Conservation (phyloP, 306 rosid genomes). For the Medicago lupulina region DNA sequence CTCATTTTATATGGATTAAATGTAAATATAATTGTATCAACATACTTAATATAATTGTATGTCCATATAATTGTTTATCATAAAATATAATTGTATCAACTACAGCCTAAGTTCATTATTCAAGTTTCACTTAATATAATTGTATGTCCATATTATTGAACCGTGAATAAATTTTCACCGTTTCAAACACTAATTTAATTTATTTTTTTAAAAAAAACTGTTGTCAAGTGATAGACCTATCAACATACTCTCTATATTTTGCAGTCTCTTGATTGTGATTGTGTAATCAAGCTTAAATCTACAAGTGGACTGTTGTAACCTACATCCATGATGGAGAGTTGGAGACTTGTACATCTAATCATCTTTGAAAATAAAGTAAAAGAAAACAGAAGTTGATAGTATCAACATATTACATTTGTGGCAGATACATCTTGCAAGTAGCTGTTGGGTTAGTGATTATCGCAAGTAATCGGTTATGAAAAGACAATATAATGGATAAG, state of each 20-base stretch:
- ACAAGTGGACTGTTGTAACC: background rate
- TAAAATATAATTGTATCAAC: no score
- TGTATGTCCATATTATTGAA: background rate
- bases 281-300: constrained; percentile 5
- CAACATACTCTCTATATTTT: background rate
- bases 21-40: no score
- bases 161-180: background rate
- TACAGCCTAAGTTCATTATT: no score
- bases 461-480: background rate
- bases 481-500: no score
- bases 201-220: no score
- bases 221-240: background rate
- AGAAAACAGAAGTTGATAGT: constrained; percentile 11
- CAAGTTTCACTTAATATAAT: no score
- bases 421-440: background rate
- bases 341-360: constrained; percentile 19
- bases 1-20: no score
- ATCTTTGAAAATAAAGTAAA: constrained; percentile 18
- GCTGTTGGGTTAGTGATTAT: background rate
- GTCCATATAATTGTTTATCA: no score
- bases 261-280: background rate
- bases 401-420: background rate
- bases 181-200: background rate
- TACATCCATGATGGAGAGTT: constrained; percentile 5
- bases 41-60: no score